phyloP scores from a whole-genome alignment of 495 filamentous ascomycete species.

The Penicillium salamii region DNA sequence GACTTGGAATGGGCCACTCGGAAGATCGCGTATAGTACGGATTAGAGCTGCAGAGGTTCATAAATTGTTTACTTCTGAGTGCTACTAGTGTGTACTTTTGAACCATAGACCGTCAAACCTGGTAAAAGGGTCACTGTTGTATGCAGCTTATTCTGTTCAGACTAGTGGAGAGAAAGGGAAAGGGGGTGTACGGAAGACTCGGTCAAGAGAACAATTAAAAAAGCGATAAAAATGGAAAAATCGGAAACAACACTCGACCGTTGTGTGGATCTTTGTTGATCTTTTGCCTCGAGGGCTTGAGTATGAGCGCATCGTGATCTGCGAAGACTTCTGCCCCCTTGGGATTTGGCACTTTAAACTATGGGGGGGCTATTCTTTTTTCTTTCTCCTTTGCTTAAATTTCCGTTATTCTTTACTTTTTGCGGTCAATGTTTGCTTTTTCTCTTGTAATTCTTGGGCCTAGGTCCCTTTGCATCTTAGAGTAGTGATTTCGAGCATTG shows the following conservation, averaged over 20 bases:
- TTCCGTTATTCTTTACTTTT: not conserved
- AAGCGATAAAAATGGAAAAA: not conserved
- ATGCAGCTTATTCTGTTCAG: not conserved
- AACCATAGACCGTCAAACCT: no score
- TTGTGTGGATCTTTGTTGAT: conserved; percentile 20
- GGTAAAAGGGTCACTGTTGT: no score
- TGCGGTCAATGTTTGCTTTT: not conserved
- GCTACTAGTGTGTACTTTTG: not conserved
- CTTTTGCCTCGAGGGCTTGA: conserved; percentile 11
- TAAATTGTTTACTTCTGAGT: not conserved
- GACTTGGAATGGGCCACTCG: conserved; percentile 11
- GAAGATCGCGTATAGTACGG: conserved; percentile 3
- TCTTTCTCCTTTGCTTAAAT: not conserved
- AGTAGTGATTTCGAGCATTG: no score
- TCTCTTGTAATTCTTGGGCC: no score
- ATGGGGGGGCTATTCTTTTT: not conserved
- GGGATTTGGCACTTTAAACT: conserved; percentile 2
- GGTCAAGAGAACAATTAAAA: conserved; percentile 7
- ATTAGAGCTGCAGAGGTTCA: conserved; percentile 1
- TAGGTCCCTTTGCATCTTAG: no score
- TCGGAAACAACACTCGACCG: conserved; percentile 11
- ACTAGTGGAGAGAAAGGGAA: not conserved
- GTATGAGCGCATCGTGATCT: conserved; percentile 17
- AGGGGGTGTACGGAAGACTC: not conserved
- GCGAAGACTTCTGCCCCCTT: conserved; percentile 10